phyloP scores from a whole-genome alignment of 2,329 filamentous ascomycete species.

The Epichloe aotearoae region DNA sequence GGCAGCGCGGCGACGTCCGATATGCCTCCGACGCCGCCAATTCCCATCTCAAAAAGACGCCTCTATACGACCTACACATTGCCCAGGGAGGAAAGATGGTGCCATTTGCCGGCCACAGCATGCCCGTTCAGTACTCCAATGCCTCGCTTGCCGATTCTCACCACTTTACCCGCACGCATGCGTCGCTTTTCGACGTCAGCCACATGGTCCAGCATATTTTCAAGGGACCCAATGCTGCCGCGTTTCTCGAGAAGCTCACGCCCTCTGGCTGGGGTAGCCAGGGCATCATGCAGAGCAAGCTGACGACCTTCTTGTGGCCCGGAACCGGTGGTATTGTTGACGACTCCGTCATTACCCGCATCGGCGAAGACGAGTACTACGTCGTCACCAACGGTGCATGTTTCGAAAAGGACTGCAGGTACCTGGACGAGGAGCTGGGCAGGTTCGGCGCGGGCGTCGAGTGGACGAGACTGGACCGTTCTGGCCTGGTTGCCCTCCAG shows the following conservation, averaged over 20 bases:
- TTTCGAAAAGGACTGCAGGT: conserved; percentile 74
- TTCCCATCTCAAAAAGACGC: conserved; percentile 38
- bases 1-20: conserved; percentile 12
- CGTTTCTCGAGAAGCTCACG: conserved; percentile 74
- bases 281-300: conserved; percentile 54
- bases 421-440: conserved; percentile 56
- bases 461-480: conserved; percentile 58
- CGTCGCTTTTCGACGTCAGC: conserved; percentile 88
- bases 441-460: conserved; percentile 39
- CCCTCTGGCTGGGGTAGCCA: conserved; percentile 59
- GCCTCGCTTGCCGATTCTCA: conserved; percentile 74
- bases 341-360: conserved; percentile 78
- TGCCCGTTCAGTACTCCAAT: conserved; percentile 81
- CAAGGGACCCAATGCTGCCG: conserved; percentile 63
- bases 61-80: conserved; percentile 67
- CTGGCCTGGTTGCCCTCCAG: conserved; percentile 79
- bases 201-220: conserved; percentile 94
- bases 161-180: conserved; percentile 74
- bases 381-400: conserved; percentile 93
- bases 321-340: conserved; percentile 84
- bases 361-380: conserved; percentile 67
- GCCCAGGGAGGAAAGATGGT: conserved; percentile 83
- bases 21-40: conserved; percentile 13
- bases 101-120: conserved; percentile 83
- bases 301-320: conserved; percentile 73